A percentile compares a stretch with the other conserved stretches of the same genome.
phyloP scores from a whole-genome alignment of 1,284 basidiomycete genomes.

The Naganishia cerealis region DNA sequence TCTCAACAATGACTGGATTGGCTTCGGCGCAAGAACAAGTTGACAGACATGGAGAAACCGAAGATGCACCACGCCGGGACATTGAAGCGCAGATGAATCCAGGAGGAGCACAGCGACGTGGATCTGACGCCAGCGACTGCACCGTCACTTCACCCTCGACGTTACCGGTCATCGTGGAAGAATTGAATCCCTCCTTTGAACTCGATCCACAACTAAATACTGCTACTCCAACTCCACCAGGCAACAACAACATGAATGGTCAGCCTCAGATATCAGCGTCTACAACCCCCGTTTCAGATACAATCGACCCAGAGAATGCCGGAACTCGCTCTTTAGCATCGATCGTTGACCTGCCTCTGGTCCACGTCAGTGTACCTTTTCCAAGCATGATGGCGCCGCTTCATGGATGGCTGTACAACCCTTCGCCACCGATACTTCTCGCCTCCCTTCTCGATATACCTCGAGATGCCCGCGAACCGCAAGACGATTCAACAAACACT shows the following conservation, averaged over 20 bases:
- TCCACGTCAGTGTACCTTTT: slow-evolving; percentile 31
- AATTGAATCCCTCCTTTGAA: neutral
- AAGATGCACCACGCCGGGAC: neutral
- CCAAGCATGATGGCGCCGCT: slow-evolving; percentile 22
- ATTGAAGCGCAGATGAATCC: neutral
- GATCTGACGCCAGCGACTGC: slow-evolving; percentile 1
- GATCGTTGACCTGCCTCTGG: slow-evolving; percentile 25
- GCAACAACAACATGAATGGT: neutral
- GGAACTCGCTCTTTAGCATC: neutral
- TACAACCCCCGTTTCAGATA: neutral
- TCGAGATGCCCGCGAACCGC: neutral
- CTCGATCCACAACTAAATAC: neutral
- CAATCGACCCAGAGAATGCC: neutral
- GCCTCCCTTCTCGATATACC: slow-evolving; percentile 23
- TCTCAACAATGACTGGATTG: neutral
- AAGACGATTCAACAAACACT: neutral
- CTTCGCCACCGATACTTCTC: slow-evolving; percentile 26
- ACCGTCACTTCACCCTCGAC: neutral
- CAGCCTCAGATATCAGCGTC: neutral
- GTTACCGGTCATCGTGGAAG: neutral
- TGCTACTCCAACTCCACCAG: neutral
- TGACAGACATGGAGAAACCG: neutral
- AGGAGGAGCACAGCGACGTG: neutral
- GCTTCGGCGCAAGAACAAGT: too few species aligned
- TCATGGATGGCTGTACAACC: slow-evolving; percentile 31